Base-by-base conservation (phyloP, 1,139 yeast genomes). In the Suhomyces wounanorum region DNA sequence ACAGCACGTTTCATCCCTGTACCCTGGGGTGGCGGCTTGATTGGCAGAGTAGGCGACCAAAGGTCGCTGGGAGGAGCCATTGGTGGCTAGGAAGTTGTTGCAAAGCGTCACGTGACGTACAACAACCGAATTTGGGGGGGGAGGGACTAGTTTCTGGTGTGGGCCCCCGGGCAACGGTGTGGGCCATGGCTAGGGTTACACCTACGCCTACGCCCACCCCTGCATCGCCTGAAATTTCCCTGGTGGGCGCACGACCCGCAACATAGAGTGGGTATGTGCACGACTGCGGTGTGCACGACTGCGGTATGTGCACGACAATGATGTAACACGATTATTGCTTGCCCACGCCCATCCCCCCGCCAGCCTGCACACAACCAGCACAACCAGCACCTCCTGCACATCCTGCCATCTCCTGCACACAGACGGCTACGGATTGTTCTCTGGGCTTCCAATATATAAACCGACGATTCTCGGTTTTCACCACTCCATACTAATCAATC, bases 401-500 rank as follows among this genome's bases (percentile, higher is more conserved):
- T n/a, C n/a, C n/a, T n/a, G n/a, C n/a, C n/a, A 11, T 9, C 30
- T 31, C 35, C 44, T 41, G 37, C 44, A 41, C 28, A 40, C 42
- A 7, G 41, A n/a, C 23, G 14, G 26, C 14, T n/a, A 8, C 13
- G 26, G 11, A 14, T 40, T 40, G 42, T 40, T 40, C 42, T 40
- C 33, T 40, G 31, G 28, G 21, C 42, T 40, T 40, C 42, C 33
- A 40, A 30, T 41, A 41, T 41, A 41, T 41, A 41, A 28, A 16
- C 37, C 44, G 44, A 31, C 44, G 44, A 26, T 39, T 40, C 30
- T 40, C 42, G 42, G 16, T 26, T 17, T 25, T 40, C 21, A 21
- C 11, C 8, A n/a, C n/a, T 40, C 11, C 25, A 21, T 18, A 26
- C 8, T 23, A 44, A 21, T 25, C 42, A 41, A 67, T 52, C 40